A percentile compares a stretch with the other conserved stretches of the same genome.
These are phyloP conservation scores for Akanthomyces lecanii DNA, from an alignment of 2,329 filamentous ascomycete species.

Conservation along the genomic window DNA sequence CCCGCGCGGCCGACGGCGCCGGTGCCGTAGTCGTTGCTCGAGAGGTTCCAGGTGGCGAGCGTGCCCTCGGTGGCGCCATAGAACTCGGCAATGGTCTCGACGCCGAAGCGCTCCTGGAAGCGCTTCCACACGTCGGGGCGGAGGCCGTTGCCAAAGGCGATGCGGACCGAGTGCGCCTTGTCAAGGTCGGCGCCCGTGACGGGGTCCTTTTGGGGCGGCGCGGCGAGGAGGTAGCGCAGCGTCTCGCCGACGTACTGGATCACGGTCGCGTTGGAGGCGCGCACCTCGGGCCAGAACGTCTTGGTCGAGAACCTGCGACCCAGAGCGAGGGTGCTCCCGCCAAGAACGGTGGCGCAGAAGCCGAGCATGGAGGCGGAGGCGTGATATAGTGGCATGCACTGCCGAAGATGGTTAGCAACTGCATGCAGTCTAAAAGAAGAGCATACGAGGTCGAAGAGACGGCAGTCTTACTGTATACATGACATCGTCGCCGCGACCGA, in stretches of 20 bases:
- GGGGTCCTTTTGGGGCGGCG: constrained; percentile 58
- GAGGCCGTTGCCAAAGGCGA: constrained; percentile 80
- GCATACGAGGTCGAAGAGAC: background rate
- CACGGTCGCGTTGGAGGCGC: constrained; percentile 64
- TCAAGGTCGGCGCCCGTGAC: constrained; percentile 65
- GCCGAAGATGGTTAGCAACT: background rate
- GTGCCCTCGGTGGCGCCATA: constrained; percentile 75
- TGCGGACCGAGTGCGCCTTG: constrained; percentile 63
- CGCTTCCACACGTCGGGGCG: constrained; percentile 80
- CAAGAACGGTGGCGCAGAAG: constrained; percentile 55
- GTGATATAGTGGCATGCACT: constrained; percentile 84
- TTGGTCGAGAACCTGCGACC: constrained; percentile 75
- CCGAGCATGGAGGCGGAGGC: constrained; percentile 71
- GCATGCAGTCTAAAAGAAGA: constrained; percentile 26
- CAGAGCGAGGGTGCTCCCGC: constrained; percentile 64
- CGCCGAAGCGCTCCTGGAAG: constrained; percentile 77
- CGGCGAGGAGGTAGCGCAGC: constrained; percentile 73
- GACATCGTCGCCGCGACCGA: constrained; percentile 56
- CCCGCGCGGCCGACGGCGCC: constrained; percentile 77
- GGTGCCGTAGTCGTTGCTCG: constrained; percentile 64
- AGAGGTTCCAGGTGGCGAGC: constrained; percentile 67
- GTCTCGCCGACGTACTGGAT: constrained; percentile 90
- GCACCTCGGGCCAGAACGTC: constrained; percentile 72
- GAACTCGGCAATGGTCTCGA: constrained; percentile 72
- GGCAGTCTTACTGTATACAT: constrained; percentile 63